Evolutionary conservation across 1,284 basidiomycete genomes (phyloP), one percentile per base, ranked within the genome.

Genomic region (Naganishia liquefaciens): DNA sequence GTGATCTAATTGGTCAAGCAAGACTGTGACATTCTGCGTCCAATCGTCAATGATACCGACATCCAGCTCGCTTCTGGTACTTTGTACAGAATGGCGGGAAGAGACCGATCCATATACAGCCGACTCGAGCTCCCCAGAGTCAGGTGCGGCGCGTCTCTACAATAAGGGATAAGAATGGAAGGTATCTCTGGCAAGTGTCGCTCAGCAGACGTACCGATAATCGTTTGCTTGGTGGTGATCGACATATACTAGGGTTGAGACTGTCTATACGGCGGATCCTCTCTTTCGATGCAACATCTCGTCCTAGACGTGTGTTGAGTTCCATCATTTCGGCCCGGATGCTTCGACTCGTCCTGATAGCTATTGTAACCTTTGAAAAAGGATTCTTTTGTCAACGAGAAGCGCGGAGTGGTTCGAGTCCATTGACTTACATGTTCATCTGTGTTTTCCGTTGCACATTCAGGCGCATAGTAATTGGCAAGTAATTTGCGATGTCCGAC

Each of bases 1-100:
- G 25, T 54, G 50, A 21, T 65, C 49, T 23, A 65, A n/a, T 51
- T 74, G 70, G 13, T 78, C 74, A 11, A 70, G 67, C 5, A 74
- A 63, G 1, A 61, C 64, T 0, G 63, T 23, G 27, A 76, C 68
- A 28, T 62, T 61, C 9, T 37, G 42, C 1, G 53, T 11, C 71
- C 72, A 65, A 25, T 55, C 62, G 21, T 67, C 62, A 11, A 65
- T 49, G 39, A 67, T 54, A 25, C 44, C 54, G 44, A 49, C 30
- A 53, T 75, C 73, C 19, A 74, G 47, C 19, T 75, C 74, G 11
- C 64, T 54, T 15, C 54, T 65, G 2, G 53, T 15, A 21, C 46
- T 43, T n/a, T 54, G 40, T 15, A 39, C 42, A 19, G 67, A 58
- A 19, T 60, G 62, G 25, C 71, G 68, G 1, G 68, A 67, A 11